Evolutionary conservation across 225 moss, liverwort and hornwort genomes (phyloP).

Genomic region (Marchantia polymorpha): DNA sequence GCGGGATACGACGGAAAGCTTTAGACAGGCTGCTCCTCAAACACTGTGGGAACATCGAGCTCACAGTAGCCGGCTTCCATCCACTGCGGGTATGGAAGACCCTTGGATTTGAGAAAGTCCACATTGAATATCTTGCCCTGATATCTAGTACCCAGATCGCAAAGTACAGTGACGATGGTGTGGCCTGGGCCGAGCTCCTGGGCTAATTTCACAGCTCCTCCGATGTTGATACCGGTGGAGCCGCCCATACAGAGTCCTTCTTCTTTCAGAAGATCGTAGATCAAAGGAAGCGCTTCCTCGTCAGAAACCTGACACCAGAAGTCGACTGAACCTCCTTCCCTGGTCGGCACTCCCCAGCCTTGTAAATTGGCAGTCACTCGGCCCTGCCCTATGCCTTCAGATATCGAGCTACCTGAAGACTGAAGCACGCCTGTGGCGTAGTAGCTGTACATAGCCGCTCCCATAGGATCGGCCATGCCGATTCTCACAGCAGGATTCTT

Average conservation of each 20-base stretch:
- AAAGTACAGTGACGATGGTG: conserved; percentile 84
- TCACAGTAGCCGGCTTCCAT: conserved; percentile 62
- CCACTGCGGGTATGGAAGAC: conserved; percentile 78
- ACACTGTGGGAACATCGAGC: conserved; percentile 60
- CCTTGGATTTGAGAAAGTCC: conserved; percentile 82
- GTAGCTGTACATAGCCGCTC: conserved; percentile 93
- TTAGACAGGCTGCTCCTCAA: conserved; percentile 37
- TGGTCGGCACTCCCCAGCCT: conserved; percentile 70
- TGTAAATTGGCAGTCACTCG: conserved; percentile 81
- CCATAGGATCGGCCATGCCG: conserved; percentile 90
- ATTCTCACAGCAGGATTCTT: conserved; percentile 64
- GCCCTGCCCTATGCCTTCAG: conserved; percentile 96
- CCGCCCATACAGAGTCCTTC: conserved; percentile 95
- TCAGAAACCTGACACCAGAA: conserved; percentile 97
- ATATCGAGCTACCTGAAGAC: conserved; percentile 89
- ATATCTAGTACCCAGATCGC: conserved; percentile 86
- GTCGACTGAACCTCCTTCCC: conserved; percentile 81
- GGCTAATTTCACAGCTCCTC: conserved; percentile 83
- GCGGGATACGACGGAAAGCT: background rate
- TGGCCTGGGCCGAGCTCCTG: conserved; percentile 93
- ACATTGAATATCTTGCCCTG: conserved; percentile 80
- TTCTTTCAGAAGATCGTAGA: conserved; percentile 90
- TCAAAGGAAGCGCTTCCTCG: conserved; percentile 81
- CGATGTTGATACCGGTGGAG: conserved; percentile 81
- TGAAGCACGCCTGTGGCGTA: conserved; percentile 79